Conservation (phyloP, 78 protist species). For the Blattamonas nauphoetae region DNA sequence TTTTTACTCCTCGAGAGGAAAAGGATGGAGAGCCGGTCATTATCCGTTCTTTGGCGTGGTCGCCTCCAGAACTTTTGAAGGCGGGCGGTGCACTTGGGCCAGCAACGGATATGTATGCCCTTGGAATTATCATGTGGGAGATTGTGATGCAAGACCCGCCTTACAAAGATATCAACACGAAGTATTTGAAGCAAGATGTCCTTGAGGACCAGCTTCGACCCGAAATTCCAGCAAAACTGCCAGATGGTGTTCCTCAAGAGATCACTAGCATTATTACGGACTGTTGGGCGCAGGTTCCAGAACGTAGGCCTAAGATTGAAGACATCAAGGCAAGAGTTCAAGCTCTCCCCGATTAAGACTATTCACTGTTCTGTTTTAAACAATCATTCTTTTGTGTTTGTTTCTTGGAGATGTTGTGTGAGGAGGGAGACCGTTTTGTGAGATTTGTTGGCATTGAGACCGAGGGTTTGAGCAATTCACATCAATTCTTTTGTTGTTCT, state of each 20-base stretch:
- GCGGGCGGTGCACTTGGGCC: background rate
- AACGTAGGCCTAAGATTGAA: background rate
- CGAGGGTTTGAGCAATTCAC: no score
- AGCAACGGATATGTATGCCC: background rate
- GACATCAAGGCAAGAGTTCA: background rate
- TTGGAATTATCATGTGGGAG: background rate
- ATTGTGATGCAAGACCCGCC: background rate
- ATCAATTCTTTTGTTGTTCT: no score
- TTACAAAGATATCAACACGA: background rate
- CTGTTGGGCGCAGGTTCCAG: background rate
- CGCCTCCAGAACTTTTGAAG: background rate
- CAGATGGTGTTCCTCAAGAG: background rate
- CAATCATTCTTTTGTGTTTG: no score
- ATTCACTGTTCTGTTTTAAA: no score
- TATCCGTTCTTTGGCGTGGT: background rate
- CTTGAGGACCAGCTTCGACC: background rate
- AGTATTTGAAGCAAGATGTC: background rate
- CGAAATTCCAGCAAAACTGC: background rate
- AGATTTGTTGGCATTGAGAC: no score
- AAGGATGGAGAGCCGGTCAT: background rate
- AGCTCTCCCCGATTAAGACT: background rate
- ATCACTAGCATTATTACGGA: background rate
- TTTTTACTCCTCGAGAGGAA: background rate
- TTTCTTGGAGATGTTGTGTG: no score
- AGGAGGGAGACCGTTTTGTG: no score